Evolutionary conservation across 495 filamentous ascomycete species (phyloP), one percentile per base, ranked within the genome.

Genomic region (Annulohypoxylon maeteangense): DNA sequence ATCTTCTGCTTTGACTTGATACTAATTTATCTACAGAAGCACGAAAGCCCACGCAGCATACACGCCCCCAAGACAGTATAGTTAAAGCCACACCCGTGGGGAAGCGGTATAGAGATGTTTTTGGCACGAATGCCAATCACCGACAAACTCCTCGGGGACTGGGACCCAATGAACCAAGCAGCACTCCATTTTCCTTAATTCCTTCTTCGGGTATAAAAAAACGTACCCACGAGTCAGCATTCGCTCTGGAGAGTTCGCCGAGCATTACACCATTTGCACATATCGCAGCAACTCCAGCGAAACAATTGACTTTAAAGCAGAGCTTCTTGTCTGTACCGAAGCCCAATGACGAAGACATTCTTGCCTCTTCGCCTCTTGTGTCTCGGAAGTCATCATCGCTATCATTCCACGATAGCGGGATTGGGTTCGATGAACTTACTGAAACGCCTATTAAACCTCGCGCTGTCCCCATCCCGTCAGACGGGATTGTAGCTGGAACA

Each of bases 41-140:
- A 4, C 91, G 87, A 70, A 92, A 91, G 72, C 88, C 90, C 5
- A 82, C 87, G 22, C 84, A 87, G 20, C 91, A 90, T 69, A 64
- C 76, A 59, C 75, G 79, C 4, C 81, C 82, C 36, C 82, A 88
- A 34, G 82, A 85, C n/a, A 44, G 40, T 42, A 81, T 94, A 65
- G 89, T 96, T 40, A 90, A 90, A 78, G 92, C 93, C 20, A 96
- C 93, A 0, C 93, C 93, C 10, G 90, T 86, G 40, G 87, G 80
- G 63, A 83, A 83, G 55, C 81, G 87, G 1, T 84, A 78, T 68
- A 85, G 77, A 67, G 81, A 88, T 53, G 79, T 83, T 12, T 65
- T 83, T 14, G 75, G 70, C 7, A 65, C 66, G 47, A 54, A 44
- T 4, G 31, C 20, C 5, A 47, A 42, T 18, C 67, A 60, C 14